These are phyloP conservation scores for Lepidium africanum DNA, from an alignment of 345 rosid genomes.

Conservation along the genomic window DNA sequence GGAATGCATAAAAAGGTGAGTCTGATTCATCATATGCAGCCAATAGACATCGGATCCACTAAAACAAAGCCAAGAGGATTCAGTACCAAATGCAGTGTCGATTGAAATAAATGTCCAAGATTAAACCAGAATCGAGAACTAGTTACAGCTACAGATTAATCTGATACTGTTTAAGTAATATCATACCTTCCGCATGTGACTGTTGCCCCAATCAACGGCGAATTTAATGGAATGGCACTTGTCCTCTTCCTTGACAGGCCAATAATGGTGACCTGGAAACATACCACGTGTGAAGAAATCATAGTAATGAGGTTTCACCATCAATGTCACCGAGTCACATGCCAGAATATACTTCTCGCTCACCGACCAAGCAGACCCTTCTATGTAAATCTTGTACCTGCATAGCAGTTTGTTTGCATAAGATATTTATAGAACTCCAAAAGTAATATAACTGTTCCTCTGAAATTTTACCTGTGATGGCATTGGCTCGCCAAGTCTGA, in stretches of 20 bases:
- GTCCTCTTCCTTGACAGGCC: slow-evolving; percentile 59
- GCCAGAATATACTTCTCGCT: slow-evolving; percentile 87
- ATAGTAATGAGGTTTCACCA: slow-evolving; percentile 56
- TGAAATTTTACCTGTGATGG: slow-evolving; percentile 43
- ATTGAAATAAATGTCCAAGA: background rate
- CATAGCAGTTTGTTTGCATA: background rate
- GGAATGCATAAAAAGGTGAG: background rate
- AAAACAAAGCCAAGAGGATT: background rate
- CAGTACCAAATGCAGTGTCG: background rate
- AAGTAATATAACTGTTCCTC: background rate
- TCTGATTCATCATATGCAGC: background rate
- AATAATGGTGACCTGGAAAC: slow-evolving; percentile 61
- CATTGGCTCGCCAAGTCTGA: slow-evolving; percentile 81
- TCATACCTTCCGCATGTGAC: slow-evolving; percentile 42
- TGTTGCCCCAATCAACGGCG: slow-evolving; percentile 80
- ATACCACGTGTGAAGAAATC: slow-evolving; percentile 74
- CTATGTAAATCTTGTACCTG: slow-evolving; percentile 80
- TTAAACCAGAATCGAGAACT: background rate
- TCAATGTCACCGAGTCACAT: slow-evolving; percentile 61
- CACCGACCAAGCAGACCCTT: slow-evolving; percentile 85
- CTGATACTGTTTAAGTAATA: background rate
- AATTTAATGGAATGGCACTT: slow-evolving; percentile 70
- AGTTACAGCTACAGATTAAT: background rate
- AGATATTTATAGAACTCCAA: background rate
- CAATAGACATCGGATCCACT: background rate